Evolutionary conservation across 2,329 filamentous ascomycete species (phyloP), one percentile per base, ranked within the genome.

Genomic region (Aspergillus ibericus): DNA sequence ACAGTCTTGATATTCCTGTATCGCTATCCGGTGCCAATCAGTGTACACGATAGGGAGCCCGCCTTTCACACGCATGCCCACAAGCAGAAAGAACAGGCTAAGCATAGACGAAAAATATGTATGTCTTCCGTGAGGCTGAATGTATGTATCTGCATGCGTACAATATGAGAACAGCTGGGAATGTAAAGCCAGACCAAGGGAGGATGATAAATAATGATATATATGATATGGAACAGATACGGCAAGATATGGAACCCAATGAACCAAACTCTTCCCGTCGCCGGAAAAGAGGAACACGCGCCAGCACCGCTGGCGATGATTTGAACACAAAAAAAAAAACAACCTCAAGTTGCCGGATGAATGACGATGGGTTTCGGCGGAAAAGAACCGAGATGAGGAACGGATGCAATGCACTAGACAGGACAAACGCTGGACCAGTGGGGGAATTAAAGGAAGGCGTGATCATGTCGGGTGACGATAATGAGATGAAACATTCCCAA

Each of bases 401-500:
- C 51, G 51, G 38, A 53, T 42, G 53, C 29, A 27, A 61, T 62
- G 56, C 56, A 63, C 40, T 50, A 54, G 58, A 38, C 38, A 10
- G 36, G 27, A 52, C 22, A 51, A 58, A 40, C 53, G 55, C 56
- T 53, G 55, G 50, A 50, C 51, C 40, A 42, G 52, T 36, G 53
- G 56, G 55, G 53, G 35, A 51, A 61, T 56, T 44, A 63, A 58
- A 55, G 51, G 65, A 63, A 60, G 58, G 58, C 61, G 59, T 61
- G 61, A 60, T 59, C 59, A 64, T 62, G 50, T 58, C 40, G 47
- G 51, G 46, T 46, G 48, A 60, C 10, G 51, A 53, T 53, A 50
- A 55, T 62, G 51, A 59, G 53, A 58, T 58, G 16, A 63, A 59
- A 57, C 40, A 57, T 48, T 59, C 59, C 60, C 59, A 66, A 67